Base-by-base conservation (phyloP, 1,284 basidiomycete genomes). In the Earliella scabrosa region DNA sequence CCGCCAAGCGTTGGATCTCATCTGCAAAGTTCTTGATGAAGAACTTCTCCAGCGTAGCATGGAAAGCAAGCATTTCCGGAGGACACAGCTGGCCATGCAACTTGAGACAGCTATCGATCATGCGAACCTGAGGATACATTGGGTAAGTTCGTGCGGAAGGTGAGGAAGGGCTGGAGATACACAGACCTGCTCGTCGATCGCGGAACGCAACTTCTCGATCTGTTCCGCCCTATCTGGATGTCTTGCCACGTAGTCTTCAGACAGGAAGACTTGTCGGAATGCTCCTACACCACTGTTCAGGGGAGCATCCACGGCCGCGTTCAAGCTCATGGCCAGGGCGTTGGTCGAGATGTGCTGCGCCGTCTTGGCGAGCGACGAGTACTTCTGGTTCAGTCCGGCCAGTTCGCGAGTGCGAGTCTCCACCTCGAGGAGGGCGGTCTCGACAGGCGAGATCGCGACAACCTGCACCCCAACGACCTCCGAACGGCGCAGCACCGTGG, bases 21-120 rank as follows among this genome's bases (percentile, higher is more conserved):
- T 95, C 93, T 1, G 86, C 75, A 74, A 95, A 98, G 66, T 95
- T 95, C 73, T 92, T 93, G 54, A 82, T 82, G 79, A 95, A 98
- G 74, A 97, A 89, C 66, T 85, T 87, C 71, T 92, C 88, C 45
- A 98, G 77, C 0, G 93, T 95, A 58, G 90, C 88, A 69, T 98
- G 95, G 82, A 98, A 98, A 2, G 88, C 84, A 46, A 90, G 77
- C 82, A 96, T 97, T 74, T 94, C 93, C 23, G 85, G 82, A 1
- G 92, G 86, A 68, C 94, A 96, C 45, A 97, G 75, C 51, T 86
- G 81, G 1, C 86, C 86, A 69, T 98, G 95, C 10, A 98, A 78
- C 56, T 84, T 85, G 51, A 99, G 80, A 68, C 93, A 95, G 45
- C 82, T 85, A 59, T 93, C 89, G 54, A 98, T 91, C 38, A 91